These are phyloP conservation scores for Magnolia sinica DNA, from an alignment of 164 flowering plant species.

Conservation along the genomic window DNA sequence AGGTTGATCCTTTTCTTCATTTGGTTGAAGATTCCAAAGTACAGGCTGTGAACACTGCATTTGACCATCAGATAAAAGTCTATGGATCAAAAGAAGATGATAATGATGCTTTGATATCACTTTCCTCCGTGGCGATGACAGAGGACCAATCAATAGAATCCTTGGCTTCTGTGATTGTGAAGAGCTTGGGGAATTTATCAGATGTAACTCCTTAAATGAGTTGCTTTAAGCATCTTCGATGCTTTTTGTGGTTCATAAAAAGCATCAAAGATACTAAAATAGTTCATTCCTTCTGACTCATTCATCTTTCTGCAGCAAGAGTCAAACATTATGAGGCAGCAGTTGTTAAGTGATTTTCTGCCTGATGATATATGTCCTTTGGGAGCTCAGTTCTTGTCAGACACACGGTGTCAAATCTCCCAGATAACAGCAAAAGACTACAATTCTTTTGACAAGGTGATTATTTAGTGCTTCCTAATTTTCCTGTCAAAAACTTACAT, in stretches of 20 bases:
- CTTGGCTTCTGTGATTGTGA: slow-evolving; percentile 50
- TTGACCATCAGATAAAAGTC: slow-evolving; percentile 15
- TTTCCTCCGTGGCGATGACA: slow-evolving; percentile 46
- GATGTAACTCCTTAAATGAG: slow-evolving; percentile 34
- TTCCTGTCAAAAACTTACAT: neutral
- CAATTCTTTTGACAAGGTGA: slow-evolving; percentile 42
- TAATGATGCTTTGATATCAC: slow-evolving; percentile 48
- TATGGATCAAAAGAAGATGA: slow-evolving; percentile 86
- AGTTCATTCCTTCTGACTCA: neutral
- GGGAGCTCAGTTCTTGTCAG: slow-evolving; percentile 50
- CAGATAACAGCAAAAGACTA: neutral
- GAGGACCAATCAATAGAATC: slow-evolving; percentile 54
- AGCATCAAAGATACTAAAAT: no score
- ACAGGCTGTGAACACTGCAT: slow-evolving; percentile 36
- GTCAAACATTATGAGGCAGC: slow-evolving; percentile 40
- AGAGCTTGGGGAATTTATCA: slow-evolving; percentile 52
- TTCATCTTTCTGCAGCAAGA: slow-evolving; percentile 52
- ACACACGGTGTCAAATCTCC: slow-evolving; percentile 28
- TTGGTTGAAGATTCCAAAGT: slow-evolving; percentile 69
- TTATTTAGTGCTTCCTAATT: neutral
- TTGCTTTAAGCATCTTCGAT: neutral
- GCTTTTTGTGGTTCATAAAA: neutral
- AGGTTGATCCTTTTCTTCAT: slow-evolving; percentile 82
- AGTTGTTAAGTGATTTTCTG: slow-evolving; percentile 62
- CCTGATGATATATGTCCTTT: slow-evolving; percentile 84